Evolutionary conservation across 2,329 filamentous ascomycete species (phyloP).

Genomic region (Coniochaeta prunicola): DNA sequence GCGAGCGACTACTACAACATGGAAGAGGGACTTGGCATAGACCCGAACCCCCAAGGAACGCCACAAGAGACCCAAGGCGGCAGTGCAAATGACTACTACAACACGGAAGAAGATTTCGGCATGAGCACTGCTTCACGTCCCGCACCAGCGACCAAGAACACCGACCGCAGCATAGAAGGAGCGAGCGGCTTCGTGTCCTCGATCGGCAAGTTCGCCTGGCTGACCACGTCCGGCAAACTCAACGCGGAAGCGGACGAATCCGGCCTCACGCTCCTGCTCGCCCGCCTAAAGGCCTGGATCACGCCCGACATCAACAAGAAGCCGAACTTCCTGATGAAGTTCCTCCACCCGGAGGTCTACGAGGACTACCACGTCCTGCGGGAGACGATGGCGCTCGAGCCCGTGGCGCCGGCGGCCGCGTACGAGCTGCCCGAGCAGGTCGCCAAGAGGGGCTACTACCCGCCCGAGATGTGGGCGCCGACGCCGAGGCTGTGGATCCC

Average conservation of each 20-base stretch:
- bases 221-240: constrained; percentile 11
- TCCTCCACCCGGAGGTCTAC: constrained; percentile 53
- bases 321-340: constrained; percentile 43
- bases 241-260: constrained; percentile 2
- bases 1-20: constrained; percentile 13
- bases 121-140: constrained; percentile 17
- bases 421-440: constrained; percentile 26
- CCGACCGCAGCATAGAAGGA: constrained; percentile 19
- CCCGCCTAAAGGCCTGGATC: constrained; percentile 19
- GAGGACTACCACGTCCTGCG: constrained; percentile 52
- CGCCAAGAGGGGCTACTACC: constrained; percentile 59
- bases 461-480: constrained; percentile 57
- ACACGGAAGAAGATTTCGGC: constrained; percentile 17
- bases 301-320: constrained; percentile 26
- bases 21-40: constrained; percentile 20
- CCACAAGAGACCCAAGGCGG: background rate
- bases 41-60: constrained; percentile 9
- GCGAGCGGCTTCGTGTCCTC: constrained; percentile 14
- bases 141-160: constrained; percentile 9
- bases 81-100: constrained; percentile 8
- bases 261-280: constrained; percentile 10
- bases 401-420: background rate
- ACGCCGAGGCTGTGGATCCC: constrained; percentile 70
- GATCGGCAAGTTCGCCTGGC: constrained; percentile 15
- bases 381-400: constrained; percentile 38